These are phyloP conservation scores for Entrophospora sp. DNA, from an alignment of 192 early-diverging fungal genomes.

Conservation along the genomic window DNA sequence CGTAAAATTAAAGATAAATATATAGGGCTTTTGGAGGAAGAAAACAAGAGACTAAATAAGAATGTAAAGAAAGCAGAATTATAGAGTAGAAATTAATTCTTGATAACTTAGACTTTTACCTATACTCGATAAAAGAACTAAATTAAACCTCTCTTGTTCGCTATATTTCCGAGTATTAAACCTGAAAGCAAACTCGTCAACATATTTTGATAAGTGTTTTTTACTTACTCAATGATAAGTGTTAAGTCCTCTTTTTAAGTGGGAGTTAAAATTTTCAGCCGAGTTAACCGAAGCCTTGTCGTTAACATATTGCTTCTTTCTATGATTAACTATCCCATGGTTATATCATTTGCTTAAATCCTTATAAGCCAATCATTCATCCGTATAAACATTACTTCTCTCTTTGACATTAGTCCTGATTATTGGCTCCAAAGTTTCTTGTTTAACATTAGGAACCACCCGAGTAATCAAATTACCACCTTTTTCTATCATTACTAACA, in stretches of 20 bases:
- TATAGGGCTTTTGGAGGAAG: too few species aligned
- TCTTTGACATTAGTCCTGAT: neutral
- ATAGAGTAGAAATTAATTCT: too few species aligned
- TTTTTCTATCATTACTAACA: neutral
- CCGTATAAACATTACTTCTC: neutral
- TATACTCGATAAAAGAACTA: neutral
- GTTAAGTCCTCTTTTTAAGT: neutral
- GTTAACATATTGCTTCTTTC: constrained; percentile 2
- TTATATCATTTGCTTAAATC: neutral
- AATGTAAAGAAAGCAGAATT: too few species aligned
- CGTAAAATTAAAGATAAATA: too few species aligned
- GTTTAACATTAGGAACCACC: neutral
- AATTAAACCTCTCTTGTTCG: neutral
- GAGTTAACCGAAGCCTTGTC: neutral
- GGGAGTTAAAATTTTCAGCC: neutral
- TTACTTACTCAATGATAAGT: neutral
- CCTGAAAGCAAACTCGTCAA: neutral
- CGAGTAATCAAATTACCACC: too few species aligned
- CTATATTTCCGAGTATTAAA: neutral
- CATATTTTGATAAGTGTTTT: neutral
- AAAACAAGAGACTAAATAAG: too few species aligned
- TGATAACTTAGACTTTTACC: neutral
- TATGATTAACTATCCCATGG: neutral
- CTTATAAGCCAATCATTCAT: constrained; percentile 1
- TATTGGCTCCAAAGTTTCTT: neutral